These are phyloP conservation scores for Yamadazyma taylorii DNA, from an alignment of 1,139 yeast genomes.

Conservation along the genomic window DNA sequence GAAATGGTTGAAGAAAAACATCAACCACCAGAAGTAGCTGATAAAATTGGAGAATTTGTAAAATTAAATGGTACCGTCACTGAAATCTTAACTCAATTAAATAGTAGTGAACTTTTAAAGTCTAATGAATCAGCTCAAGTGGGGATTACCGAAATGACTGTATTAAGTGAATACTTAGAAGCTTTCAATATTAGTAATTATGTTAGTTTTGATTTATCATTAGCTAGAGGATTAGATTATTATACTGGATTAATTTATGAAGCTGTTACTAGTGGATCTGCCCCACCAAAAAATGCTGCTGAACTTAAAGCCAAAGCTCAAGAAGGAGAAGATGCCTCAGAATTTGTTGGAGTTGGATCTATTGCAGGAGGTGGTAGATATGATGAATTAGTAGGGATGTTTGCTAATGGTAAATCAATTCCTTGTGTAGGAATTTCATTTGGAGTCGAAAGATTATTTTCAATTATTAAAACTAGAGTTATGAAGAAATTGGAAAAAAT, in stretches of 20 bases:
- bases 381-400: slow-evolving; percentile 95
- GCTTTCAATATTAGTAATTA: slow-evolving; percentile 69
- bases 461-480: slow-evolving; percentile 78
- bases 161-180: slow-evolving; percentile 72
- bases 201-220: slow-evolving; percentile 84
- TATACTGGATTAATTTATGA: slow-evolving; percentile 96
- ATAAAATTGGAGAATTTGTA: slow-evolving; percentile 87
- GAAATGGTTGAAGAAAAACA: slow-evolving; percentile 92
- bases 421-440: slow-evolving; percentile 98
- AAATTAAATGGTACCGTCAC: slow-evolving; percentile 74
- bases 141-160: slow-evolving; percentile 80
- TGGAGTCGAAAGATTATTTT: slow-evolving; percentile 93
- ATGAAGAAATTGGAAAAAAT: slow-evolving; percentile 54
- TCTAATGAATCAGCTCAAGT: slow-evolving; percentile 69
- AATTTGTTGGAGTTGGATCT: slow-evolving; percentile 96
- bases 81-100: slow-evolving; percentile 61
- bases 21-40: slow-evolving; percentile 89
- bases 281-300: slow-evolving; percentile 82
- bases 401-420: slow-evolving; percentile 86
- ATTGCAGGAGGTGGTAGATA: slow-evolving; percentile 99
- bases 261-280: slow-evolving; percentile 91
- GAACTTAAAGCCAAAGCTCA: slow-evolving; percentile 59
- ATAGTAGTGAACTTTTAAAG: slow-evolving; percentile 55
- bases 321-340: slow-evolving; percentile 80
- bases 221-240: slow-evolving; percentile 96